A percentile compares a stretch with the other conserved stretches of the same genome.
Conservation (phyloP, 257 asterid species). For the Nicotiana undulata region DNA sequence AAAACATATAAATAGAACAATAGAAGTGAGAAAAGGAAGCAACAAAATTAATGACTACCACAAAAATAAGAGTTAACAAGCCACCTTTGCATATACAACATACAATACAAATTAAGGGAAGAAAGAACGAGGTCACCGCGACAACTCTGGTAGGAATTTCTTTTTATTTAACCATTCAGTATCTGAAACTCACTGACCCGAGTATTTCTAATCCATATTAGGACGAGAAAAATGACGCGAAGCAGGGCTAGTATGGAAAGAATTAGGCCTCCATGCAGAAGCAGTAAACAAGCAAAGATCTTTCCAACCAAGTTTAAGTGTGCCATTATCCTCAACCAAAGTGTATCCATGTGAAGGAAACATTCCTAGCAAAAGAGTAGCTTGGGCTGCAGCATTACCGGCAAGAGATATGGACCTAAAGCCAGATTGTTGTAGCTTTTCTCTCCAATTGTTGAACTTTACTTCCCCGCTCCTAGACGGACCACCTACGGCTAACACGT, state of each 20-base stretch:
- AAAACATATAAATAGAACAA: not conserved
- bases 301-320: constrained; percentile 96
- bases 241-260: constrained; percentile 2
- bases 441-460: constrained; percentile 92
- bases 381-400: constrained; percentile 91
- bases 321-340: constrained; percentile 83
- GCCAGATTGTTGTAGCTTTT: constrained; percentile 79
- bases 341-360: constrained; percentile 94
- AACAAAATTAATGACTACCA: not conserved
- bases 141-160: too few species aligned
- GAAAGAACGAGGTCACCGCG: not conserved
- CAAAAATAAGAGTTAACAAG: not conserved
- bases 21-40: not conserved
- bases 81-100: not conserved
- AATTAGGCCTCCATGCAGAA: constrained; percentile 83
- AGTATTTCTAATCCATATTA: not conserved
- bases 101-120: not conserved
- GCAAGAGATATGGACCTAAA: constrained; percentile 76
- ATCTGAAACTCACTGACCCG: not conserved
- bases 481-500: constrained; percentile 74
- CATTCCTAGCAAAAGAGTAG: constrained; percentile 90
- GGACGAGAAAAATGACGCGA: constrained; percentile 13
- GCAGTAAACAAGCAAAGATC: constrained; percentile 97
- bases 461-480: constrained; percentile 67
- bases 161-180: not conserved